These are phyloP conservation scores for Rhodotorula paludigena DNA, from an alignment of 768 basidiomycete genomes.

Conservation along the genomic window DNA sequence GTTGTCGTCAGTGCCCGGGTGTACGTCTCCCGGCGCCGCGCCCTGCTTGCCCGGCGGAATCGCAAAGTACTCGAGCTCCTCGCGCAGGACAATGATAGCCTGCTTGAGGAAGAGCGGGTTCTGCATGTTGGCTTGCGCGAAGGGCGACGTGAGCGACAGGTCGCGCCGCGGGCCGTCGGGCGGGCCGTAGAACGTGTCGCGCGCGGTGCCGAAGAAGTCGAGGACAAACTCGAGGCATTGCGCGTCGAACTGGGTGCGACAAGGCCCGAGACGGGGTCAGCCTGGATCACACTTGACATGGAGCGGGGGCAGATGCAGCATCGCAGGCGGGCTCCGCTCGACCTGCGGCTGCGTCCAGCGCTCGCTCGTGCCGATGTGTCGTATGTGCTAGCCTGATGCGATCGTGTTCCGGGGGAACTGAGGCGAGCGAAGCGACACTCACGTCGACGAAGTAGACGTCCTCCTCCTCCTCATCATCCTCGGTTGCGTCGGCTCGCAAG, in stretches of 20 bases:
- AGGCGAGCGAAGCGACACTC: constrained; percentile 49
- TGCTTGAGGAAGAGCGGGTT: constrained; percentile 93
- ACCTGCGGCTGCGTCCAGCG: too few species aligned
- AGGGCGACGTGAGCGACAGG: constrained; percentile 27
- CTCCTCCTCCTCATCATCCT: constrained; percentile 63
- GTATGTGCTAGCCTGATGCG: too few species aligned
- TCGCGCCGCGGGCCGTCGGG: constrained; percentile 30
- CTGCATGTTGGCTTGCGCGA: constrained; percentile 53
- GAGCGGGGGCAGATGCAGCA: too few species aligned
- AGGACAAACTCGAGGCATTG: constrained; percentile 93
- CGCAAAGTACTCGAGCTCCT: constrained; percentile 97
- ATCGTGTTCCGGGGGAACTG: too few species aligned
- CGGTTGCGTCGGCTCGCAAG: constrained; percentile 53
- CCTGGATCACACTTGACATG: too few species aligned
- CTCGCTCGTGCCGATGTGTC: too few species aligned
- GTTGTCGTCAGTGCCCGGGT: constrained; percentile 60
- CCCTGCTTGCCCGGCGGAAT: constrained; percentile 65
- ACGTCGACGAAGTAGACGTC: constrained; percentile 96
- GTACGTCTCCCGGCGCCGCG: background rate
- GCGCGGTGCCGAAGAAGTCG: constrained; percentile 80
- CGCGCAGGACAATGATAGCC: constrained; percentile 94
- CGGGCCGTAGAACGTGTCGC: constrained; percentile 84
- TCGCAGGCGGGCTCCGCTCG: too few species aligned
- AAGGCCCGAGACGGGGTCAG: background rate
- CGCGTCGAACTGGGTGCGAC: constrained; percentile 79